phyloP scores from a whole-genome alignment of 2,329 filamentous ascomycete genomes.

The Xylariomycetidae sp. region DNA sequence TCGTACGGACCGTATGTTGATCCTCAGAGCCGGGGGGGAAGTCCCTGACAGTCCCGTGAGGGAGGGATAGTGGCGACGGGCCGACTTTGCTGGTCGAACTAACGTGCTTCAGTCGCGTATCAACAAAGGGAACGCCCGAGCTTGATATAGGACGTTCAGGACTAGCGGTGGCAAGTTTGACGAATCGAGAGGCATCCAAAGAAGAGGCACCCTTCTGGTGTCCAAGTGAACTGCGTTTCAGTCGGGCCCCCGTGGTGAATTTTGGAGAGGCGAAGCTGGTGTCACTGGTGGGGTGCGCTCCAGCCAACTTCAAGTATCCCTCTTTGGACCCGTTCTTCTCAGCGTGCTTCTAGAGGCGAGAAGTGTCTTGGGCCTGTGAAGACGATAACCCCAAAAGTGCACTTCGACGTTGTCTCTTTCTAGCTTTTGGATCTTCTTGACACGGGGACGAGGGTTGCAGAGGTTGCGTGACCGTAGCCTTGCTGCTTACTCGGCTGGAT shows the following conservation, averaged over 20 bases:
- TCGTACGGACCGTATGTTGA: no score
- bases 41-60: constrained; percentile 3
- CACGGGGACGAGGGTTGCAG: constrained; percentile 4
- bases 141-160: constrained; percentile 21
- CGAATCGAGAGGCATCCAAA: constrained; percentile 18
- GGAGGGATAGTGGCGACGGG: constrained; percentile 3
- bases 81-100: constrained; percentile 2
- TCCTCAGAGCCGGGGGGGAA: constrained; percentile 3
- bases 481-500: constrained; percentile 8
- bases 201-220: constrained; percentile 21
- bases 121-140: constrained; percentile 19
- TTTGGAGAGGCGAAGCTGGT: constrained; percentile 16
- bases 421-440: constrained; percentile 10
- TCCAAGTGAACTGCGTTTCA: constrained; percentile 22
- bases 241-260: constrained; percentile 11
- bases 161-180: constrained; percentile 5
- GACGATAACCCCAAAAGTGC: constrained; percentile 15
- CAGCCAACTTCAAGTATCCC: constrained; percentile 8
- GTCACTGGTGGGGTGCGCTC: constrained; percentile 15
- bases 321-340: constrained; percentile 14
- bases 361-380: constrained; percentile 14
- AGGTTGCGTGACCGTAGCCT: constrained; percentile 4
- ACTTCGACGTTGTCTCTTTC: constrained; percentile 21
- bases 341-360: constrained; percentile 17
- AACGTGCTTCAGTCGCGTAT: constrained; percentile 11